These are phyloP conservation scores for Lentinula sp. DNA, from an alignment of 768 basidiomycete genomes.

Conservation along the genomic window DNA sequence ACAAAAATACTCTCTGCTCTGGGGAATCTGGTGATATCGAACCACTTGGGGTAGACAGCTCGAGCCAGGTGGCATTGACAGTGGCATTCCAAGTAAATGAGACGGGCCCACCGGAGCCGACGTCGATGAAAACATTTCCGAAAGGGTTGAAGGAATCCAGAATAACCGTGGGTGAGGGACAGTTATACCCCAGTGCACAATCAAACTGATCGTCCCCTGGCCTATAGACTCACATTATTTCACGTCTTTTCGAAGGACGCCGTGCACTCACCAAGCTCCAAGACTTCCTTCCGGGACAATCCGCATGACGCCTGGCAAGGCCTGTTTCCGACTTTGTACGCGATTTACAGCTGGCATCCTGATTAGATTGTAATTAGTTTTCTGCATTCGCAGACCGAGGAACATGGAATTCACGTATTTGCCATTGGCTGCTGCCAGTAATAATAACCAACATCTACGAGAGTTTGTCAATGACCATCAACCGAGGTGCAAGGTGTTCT, in stretches of 20 bases:
- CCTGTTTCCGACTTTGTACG: conserved; percentile 50
- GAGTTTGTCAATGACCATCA: background rate
- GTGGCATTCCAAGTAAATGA: conserved; percentile 50
- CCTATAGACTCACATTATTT: conserved; percentile 24
- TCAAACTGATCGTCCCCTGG: conserved; percentile 63
- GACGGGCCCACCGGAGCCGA: conserved; percentile 53
- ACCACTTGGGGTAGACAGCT: conserved; percentile 39
- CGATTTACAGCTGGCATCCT: conserved; percentile 50
- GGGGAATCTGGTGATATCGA: conserved; percentile 38
- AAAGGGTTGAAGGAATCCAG: conserved; percentile 55
- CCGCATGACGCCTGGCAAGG: conserved; percentile 57
- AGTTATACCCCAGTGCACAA: conserved; percentile 42
- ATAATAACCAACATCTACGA: conserved; percentile 48
- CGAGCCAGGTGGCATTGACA: conserved; percentile 48
- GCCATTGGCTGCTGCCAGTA: conserved; percentile 73
- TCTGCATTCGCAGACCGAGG: background rate
- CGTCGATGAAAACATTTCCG: conserved; percentile 50
- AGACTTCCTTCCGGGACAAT: conserved; percentile 53
- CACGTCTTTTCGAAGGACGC: background rate
- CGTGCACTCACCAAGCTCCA: conserved; percentile 45
- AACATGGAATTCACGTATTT: conserved; percentile 36
- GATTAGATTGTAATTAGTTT: background rate
- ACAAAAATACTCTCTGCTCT: conserved; percentile 48
- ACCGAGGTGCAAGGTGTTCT: background rate
- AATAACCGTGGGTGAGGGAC: conserved; percentile 40